Conservation (phyloP, 257 asterid species). For the Misopates orontium region DNA sequence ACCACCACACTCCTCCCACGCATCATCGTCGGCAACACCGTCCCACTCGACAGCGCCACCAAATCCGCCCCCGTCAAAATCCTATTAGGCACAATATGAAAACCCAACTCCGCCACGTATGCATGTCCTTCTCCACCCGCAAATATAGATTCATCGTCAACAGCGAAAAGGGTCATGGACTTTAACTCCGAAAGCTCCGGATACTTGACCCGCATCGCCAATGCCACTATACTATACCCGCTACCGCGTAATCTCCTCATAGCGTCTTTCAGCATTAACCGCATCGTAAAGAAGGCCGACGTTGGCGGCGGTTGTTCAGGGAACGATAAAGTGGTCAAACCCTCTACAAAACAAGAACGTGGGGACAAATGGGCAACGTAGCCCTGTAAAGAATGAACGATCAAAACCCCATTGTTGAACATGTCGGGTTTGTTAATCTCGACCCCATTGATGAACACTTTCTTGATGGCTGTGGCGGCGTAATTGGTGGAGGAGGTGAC, state of each 20-base stretch:
- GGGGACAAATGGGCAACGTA: constrained; percentile 67
- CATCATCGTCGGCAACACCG: constrained; percentile 59
- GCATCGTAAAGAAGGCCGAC: constrained; percentile 39
- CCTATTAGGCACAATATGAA: constrained; percentile 66
- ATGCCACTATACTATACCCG: constrained; percentile 60
- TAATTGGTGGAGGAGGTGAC: constrained; percentile 47
- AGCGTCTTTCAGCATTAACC: constrained; percentile 55
- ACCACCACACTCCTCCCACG: constrained; percentile 57
- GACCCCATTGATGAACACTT: constrained; percentile 66
- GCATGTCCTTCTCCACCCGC: constrained; percentile 50
- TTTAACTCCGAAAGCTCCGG: constrained; percentile 51
- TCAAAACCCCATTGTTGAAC: constrained; percentile 61
- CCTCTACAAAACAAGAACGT: constrained; percentile 61
- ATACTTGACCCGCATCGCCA: constrained; percentile 60
- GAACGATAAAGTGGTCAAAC: constrained; percentile 52
- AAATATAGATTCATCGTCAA: constrained; percentile 65
- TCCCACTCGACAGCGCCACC: constrained; percentile 36
- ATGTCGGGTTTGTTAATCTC: constrained; percentile 60
- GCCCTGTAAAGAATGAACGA: constrained; percentile 68
- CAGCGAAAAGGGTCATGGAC: constrained; percentile 67
- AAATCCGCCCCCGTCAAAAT: constrained; percentile 53
- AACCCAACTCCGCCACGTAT: constrained; percentile 56
- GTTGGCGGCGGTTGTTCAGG: constrained; percentile 33
- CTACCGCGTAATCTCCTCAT: constrained; percentile 53
- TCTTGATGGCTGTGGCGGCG: constrained; percentile 20